Evolutionary conservation across 2,329 filamentous ascomycete genomes (phyloP), one percentile per base, ranked within the genome.

Genomic region (Xylaria polymorpha): DNA sequence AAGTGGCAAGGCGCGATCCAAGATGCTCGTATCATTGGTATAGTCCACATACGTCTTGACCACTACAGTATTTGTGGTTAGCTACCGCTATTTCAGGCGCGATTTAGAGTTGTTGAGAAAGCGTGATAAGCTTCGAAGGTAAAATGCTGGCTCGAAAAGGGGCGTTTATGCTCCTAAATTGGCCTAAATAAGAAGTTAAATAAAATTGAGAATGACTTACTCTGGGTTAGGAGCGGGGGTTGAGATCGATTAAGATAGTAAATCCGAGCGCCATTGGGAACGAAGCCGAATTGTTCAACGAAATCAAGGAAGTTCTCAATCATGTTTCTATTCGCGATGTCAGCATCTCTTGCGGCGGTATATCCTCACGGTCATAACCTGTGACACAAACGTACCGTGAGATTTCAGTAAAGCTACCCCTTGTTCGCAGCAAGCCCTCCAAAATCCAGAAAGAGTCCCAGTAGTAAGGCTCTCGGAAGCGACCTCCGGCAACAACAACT

Each of bases 401-500:
- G 68, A 92, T 90, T 41, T 87, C 79, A 7, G 86, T 85, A 70
- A 91, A 92, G 53, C 85, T 85, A 44, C 90, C 90, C 18, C 88
- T 85, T 0, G 89, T 91, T 56, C 90, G 85, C 41, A 92, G 79
- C 29, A 92, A 82, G 29, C 90, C 90, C 79, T 90, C 86, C 56
- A 92, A 74, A 58, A 91, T 90, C 89, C 88, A 91, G 80, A 87
- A 91, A 39, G 88, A 89, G 77, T 92, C 89, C 90, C 90, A 92
- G 78, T 92, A 92, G 76, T 92, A 92, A 1, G 88, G 85, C 78
- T 92, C 90, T 41, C 90, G 84, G 82, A 92, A 92, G 37, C 90
- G 87, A n/a, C 90, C 90, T 14, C 90, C 90, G 3, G 90, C 89
- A 18, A 92, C 85, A n/a, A 92, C 88, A 74, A 92, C 69, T 71